Conservation (phyloP, 371 early-diverging fungal genomes). For the Batrachochytrium dendrobatidis region DNA sequence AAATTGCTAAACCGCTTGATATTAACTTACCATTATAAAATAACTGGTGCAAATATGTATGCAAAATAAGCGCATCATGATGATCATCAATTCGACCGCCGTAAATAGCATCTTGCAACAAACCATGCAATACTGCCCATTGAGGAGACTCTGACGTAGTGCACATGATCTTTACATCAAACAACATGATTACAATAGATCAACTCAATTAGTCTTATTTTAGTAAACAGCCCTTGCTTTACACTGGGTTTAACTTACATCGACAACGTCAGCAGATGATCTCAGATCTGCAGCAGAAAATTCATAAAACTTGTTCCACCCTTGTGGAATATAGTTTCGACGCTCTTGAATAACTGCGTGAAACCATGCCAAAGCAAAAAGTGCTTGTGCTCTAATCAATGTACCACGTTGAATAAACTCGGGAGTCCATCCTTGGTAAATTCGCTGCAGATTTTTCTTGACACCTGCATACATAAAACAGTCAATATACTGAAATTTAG, state of each 20-base stretch:
- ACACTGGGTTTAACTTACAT: constrained; percentile 10
- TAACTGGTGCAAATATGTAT: constrained; percentile 30
- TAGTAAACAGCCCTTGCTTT: background rate
- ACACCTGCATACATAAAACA: constrained; percentile 19
- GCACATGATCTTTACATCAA: constrained; percentile 13
- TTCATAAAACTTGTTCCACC: constrained; percentile 55
- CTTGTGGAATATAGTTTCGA: constrained; percentile 48
- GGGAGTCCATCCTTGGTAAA: constrained; percentile 38
- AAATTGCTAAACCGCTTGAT: background rate
- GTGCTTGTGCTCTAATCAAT: constrained; percentile 35
- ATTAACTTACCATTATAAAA: constrained; percentile 38
- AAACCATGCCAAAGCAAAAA: constrained; percentile 50
- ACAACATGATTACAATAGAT: background rate
- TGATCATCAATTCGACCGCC: constrained; percentile 47
- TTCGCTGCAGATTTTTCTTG: constrained; percentile 43
- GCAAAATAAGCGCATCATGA: constrained; percentile 34
- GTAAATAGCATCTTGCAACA: constrained; percentile 47
- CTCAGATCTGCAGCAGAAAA: constrained; percentile 47
- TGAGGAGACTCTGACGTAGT: constrained; percentile 22
- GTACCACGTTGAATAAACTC: constrained; percentile 32
- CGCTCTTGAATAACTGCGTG: constrained; percentile 53
- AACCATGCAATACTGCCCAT: constrained; percentile 43
- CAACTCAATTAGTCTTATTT: background rate
- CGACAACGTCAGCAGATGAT: constrained; percentile 37
- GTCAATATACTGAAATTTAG: background rate